A percentile compares a stretch with the other conserved stretches of the same genome.
These are phyloP conservation scores for Pseudohalonectria lignicola DNA, from an alignment of 2,329 filamentous ascomycete genomes.

Conservation along the genomic window DNA sequence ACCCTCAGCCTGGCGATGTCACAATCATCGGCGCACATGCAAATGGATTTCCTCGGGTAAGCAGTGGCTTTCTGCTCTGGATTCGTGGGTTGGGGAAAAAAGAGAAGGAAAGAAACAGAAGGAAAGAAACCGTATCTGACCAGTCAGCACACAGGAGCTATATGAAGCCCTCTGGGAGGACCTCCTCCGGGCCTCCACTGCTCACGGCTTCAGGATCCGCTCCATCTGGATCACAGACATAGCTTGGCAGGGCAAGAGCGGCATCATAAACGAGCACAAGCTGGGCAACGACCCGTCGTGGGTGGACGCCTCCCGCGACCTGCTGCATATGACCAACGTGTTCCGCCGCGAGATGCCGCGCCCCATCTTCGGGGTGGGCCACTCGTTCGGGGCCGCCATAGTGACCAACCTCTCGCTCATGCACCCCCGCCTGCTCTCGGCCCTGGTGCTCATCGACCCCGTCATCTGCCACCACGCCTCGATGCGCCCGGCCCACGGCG, in stretches of 20 bases:
- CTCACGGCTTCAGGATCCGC: constrained; percentile 57
- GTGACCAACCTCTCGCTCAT: constrained; percentile 62
- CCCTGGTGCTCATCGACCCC: constrained; percentile 73
- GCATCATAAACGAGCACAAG: constrained; percentile 61
- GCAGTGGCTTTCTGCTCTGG: too few species aligned
- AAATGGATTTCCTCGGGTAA: constrained; percentile 84
- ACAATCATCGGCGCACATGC: constrained; percentile 83
- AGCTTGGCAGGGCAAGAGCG: constrained; percentile 74
- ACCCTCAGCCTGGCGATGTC: constrained; percentile 62
- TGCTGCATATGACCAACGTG: constrained; percentile 74
- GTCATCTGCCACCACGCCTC: constrained; percentile 63
- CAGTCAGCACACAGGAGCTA: constrained; percentile 75
- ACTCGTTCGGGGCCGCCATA: constrained; percentile 76
- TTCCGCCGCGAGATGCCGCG: constrained; percentile 72
- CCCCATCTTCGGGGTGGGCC: constrained; percentile 74
- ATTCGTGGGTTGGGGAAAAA: too few species aligned
- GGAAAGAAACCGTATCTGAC: too few species aligned
- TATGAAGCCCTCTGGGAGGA: constrained; percentile 92
- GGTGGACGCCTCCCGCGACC: constrained; percentile 76
- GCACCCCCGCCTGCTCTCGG: constrained; percentile 70
- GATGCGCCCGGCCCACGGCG: constrained; percentile 22
- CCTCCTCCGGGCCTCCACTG: constrained; percentile 46
- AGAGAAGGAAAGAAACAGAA: too few species aligned
- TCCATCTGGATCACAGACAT: constrained; percentile 85
- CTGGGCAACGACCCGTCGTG: constrained; percentile 83